Evolutionary conservation across 176 grass and related monocot species (phyloP), one percentile per base, ranked within the genome.

Genomic region (Bolboschoenus planiculmis): DNA sequence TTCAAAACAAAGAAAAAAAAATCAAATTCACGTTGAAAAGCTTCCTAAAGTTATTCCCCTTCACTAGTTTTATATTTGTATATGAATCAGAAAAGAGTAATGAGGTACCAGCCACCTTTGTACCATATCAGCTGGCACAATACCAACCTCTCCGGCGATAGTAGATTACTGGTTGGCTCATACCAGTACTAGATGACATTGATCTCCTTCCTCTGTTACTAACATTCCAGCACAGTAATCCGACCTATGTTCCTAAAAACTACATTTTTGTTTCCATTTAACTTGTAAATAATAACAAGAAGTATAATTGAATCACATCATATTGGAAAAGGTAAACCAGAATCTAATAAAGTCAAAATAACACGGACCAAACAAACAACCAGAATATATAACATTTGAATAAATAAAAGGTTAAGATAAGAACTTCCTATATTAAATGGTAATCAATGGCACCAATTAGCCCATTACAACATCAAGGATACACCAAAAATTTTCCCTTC

Each of bases 401-500:
- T 67, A 67, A 10, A 67, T 37, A 67, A n/a, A 21, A 68, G 3
- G 40, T 21, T 21, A 70, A 37, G 34, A 40, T 9, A 7, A 42
- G 53, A n/a, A 10, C 10, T 79, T 56, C 16, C 18, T 79, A 79
- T 58, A n/a, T 53, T 40, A 79, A n/a, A 51, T 24, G 15, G 77
- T 35, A 58, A 39, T 44, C 21, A 35, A 54, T 58, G 18, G 77
- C 26, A 56, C 7, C 29, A 4, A 80, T 80, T 42, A 80, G 54
- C 51, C 51, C 50, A 51, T 53, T 13, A 53, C 27, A 50, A 54
- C 73, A n/a, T 78, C 53, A 31, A 37, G 58, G 55, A 58, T 56
- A 59, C 47, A 80, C 43, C 77, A 60, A 58, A 58, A 59, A n/a
- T n/a, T 55, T 80, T 80, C 29, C 53, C 53, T 59, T 59, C 36